These are phyloP conservation scores for Salvia splendens DNA, from an alignment of 257 asterid genomes.

Conservation along the genomic window DNA sequence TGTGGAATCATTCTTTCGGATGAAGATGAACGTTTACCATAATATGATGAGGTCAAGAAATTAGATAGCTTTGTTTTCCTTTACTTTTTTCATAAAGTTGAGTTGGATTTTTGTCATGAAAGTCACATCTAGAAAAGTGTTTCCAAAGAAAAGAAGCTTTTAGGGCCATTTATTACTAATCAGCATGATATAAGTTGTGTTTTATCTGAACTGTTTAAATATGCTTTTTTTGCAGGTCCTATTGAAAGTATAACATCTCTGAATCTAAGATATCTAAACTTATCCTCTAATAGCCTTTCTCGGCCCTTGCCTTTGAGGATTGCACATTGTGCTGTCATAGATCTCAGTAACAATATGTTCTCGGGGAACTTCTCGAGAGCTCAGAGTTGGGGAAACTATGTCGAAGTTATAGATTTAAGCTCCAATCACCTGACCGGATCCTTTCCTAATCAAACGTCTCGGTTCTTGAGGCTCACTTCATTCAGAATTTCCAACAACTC, in stretches of 20 bases:
- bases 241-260: constrained; percentile 54
- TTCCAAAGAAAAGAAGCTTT: background rate
- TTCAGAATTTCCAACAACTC: constrained; percentile 76
- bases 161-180: too few relatives aligned
- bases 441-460: constrained; percentile 61
- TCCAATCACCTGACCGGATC: constrained; percentile 63
- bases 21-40: background rate
- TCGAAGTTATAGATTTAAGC: constrained; percentile 67
- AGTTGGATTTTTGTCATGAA: background rate
- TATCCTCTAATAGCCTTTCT: constrained; percentile 70
- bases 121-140: constrained; percentile 5
- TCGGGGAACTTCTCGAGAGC: constrained; percentile 68
- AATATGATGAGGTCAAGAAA: constrained; percentile 16
- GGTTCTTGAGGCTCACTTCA: constrained; percentile 74
- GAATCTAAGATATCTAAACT: constrained; percentile 61
- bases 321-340: constrained; percentile 71
- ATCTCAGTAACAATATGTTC: constrained; percentile 69
- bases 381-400: constrained; percentile 78
- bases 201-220: constrained; percentile 3
- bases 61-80: background rate
- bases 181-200: too few relatives aligned
- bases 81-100: background rate
- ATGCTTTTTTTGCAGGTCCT: constrained; percentile 61
- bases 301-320: constrained; percentile 71
- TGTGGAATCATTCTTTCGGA: background rate